A percentile compares a stretch with the other conserved stretches of the same genome.
Conservation (phyloP, 345 rosid genomes). For the Fremontodendron californicum region DNA sequence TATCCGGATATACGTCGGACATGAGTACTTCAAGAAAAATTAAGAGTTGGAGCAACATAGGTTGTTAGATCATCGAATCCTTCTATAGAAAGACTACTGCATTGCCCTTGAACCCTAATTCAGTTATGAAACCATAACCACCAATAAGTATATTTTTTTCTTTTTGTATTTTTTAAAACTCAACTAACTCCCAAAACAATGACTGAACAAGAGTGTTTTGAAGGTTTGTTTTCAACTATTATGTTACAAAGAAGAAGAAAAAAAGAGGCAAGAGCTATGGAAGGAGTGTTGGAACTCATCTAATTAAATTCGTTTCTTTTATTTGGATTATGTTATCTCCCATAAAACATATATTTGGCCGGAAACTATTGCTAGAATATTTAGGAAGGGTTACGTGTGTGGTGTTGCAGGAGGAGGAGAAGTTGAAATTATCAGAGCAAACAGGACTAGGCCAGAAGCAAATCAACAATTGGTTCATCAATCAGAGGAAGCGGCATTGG, state of each 20-base stretch:
- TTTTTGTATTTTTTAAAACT: too few relatives aligned
- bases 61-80: neutral
- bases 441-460: slow-evolving; percentile 72
- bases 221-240: too few relatives aligned
- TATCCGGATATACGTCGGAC: too few relatives aligned
- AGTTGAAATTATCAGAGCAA: slow-evolving; percentile 38
- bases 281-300: too few relatives aligned
- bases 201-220: neutral
- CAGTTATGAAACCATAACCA: neutral
- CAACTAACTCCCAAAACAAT: neutral
- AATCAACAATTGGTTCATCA: slow-evolving; percentile 74
- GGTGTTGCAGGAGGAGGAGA: slow-evolving; percentile 53
- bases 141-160: neutral
- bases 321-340: too few relatives aligned
- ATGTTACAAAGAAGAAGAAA: too few relatives aligned
- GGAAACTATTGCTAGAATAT: neutral
- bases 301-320: too few relatives aligned
- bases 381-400: neutral
- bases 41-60: too few relatives aligned
- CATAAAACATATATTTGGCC: neutral
- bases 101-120: neutral
- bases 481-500: slow-evolving; percentile 79
- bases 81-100: neutral
- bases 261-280: too few relatives aligned
- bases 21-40: too few relatives aligned